Evolutionary conservation across 2,329 filamentous ascomycete species (phyloP).

Genomic region (Diplodia scrobiculata): DNA sequence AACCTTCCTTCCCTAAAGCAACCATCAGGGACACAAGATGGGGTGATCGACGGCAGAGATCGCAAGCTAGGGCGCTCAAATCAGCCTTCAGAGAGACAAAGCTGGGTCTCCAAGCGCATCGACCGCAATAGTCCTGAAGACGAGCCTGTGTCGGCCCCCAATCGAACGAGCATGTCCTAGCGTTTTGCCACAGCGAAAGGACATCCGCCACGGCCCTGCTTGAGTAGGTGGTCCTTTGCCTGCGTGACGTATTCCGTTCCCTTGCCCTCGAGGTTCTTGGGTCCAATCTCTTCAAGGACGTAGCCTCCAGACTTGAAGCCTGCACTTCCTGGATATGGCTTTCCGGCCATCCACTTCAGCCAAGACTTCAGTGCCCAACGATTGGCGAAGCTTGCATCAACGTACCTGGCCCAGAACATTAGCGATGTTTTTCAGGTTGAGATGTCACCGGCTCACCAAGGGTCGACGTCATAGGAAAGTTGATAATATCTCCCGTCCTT

Average conservation of each 20-base stretch:
- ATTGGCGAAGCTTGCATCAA: conserved; percentile 61
- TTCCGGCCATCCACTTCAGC: conserved; percentile 52
- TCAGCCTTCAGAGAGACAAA: no score
- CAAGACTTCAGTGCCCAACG: conserved; percentile 63
- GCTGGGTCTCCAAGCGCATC: not conserved
- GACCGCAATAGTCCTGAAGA: not conserved
- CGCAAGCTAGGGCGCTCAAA: no score
- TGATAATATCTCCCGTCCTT: conserved; percentile 53
- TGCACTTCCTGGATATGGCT: conserved; percentile 53
- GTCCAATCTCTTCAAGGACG: conserved; percentile 63
- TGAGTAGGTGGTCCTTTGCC: conserved; percentile 36
- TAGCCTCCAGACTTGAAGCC: conserved; percentile 57
- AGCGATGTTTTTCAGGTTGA: not conserved
- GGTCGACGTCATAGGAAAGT: conserved; percentile 61
- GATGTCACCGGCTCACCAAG: conserved; percentile 52
- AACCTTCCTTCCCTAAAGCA: no score
- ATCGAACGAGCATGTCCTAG: not conserved
- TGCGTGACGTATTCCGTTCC: conserved; percentile 42
- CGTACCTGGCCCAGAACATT: conserved; percentile 38
- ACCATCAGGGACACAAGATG: no score
- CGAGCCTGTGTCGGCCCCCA: not conserved
- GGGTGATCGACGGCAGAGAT: no score
- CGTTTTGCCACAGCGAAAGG: conserved; percentile 35
- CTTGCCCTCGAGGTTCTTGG: conserved; percentile 55
- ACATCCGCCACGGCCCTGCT: conserved; percentile 36